Conservation (phyloP, 306 rosid genomes). For the Canavalia ensiformis region DNA sequence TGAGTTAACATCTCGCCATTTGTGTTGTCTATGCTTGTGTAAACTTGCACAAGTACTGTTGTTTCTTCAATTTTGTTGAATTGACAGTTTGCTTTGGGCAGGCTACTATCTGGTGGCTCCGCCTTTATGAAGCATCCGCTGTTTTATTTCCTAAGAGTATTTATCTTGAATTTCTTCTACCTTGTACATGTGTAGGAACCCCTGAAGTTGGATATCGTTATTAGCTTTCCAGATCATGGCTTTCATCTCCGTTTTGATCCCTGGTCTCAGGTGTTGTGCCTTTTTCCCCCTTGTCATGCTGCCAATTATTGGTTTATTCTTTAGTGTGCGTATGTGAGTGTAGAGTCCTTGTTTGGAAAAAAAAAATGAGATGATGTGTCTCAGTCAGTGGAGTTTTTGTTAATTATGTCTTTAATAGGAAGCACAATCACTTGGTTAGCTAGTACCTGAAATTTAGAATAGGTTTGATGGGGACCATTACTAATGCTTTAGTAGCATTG, state of each 20-base stretch:
- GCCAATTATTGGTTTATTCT: conserved; percentile 7
- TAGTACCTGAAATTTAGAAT: neutral
- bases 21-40: conserved; percentile 16
- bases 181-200: conserved; percentile 78
- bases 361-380: neutral
- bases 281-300: neutral
- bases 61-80: conserved; percentile 33
- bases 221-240: conserved; percentile 98
- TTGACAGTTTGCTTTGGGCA: conserved; percentile 10
- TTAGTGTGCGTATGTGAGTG: neutral
- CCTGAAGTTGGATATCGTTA: conserved; percentile 82
- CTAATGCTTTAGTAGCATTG: conserved; percentile 1
- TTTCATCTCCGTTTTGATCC: conserved; percentile 98
- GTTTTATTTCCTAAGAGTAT: conserved; percentile 7
- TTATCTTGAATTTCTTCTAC: conserved; percentile 16
- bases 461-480: conserved; percentile 29
- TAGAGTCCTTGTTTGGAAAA: conserved; percentile 23
- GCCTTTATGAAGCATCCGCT: conserved; percentile 12
- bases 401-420: conserved; percentile 26
- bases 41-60: neutral
- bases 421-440: neutral
- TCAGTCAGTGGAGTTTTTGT: neutral
- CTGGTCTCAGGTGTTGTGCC: conserved; percentile 86
- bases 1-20: neutral
- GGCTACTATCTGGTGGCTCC: neutral